phyloP scores from a whole-genome alignment of 129 eudicot species.

The Tanacetum coccineum region DNA sequence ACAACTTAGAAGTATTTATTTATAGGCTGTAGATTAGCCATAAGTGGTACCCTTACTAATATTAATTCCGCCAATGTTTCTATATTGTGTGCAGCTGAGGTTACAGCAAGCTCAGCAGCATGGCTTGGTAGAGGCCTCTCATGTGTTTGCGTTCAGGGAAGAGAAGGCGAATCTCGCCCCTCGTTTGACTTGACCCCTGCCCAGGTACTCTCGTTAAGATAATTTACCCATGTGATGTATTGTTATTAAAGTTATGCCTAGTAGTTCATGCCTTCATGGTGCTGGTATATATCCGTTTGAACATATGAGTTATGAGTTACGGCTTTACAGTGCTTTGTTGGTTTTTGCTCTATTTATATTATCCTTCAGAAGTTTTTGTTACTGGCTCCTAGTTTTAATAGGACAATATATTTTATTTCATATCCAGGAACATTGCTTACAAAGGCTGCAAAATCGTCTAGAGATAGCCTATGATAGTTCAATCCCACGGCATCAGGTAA shows the following conservation, averaged over 20 bases:
- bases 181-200: constrained; percentile 90
- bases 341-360: background rate
- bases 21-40: no score
- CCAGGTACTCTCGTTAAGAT: constrained; percentile 44
- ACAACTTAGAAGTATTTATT: no score
- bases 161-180: constrained; percentile 84
- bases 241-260: background rate
- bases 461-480: no score
- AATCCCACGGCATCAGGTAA: no score
- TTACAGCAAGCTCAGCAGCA: constrained; percentile 95
- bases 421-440: background rate
- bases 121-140: constrained; percentile 99
- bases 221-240: background rate
- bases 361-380: background rate
- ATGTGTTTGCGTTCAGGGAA: constrained; percentile 94
- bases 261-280: background rate
- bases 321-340: background rate
- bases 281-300: background rate
- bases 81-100: constrained; percentile 67
- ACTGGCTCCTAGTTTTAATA: no score
- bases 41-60: background rate
- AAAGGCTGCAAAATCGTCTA: no score
- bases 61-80: constrained; percentile 18
- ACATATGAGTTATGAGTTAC: background rate
- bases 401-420: background rate